Base-by-base conservation (phyloP, 1,284 basidiomycete species). In the Cystobasidium slooffiae region DNA sequence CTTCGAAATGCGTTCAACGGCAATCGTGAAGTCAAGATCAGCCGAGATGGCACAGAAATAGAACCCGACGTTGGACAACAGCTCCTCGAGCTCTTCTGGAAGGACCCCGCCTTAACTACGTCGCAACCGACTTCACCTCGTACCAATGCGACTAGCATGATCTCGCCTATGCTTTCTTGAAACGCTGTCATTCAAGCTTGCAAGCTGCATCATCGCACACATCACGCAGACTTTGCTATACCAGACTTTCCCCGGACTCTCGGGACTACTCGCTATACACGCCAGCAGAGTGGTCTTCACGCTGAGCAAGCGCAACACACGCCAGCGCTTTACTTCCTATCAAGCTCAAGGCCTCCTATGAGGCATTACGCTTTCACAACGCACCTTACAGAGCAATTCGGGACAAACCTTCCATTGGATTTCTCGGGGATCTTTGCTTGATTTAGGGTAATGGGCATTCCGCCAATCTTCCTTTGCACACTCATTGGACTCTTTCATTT, bases 1-100 rank as follows among this genome's bases (percentile, higher is more conserved):
- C 75, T 80, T 20, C 75, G 75, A 31, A 80, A 80, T 72, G 55
- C 46, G 20, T 80, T 80, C 75, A 80, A 80, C 72, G 78, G 78
- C 0, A 77, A 78, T 49, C 75, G 79, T 3, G 80, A 81, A 62
- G 77, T 81, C 68, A 81, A 81, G 65, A 77, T 81, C 62, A 78
- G 77, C 22, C 65, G 80, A 12, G 80, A 81, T 62, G 77, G 78
- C 58, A 80, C 78, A 24, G 79, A 80, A 22, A 52, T 80, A 14
- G 79, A 80, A 39, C 79, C 79, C 1, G 37, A 68, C 0, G 77
- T 78, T 0, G 79, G 79, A 20, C 78, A 77, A 51, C 66, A 68
- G 8, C 75, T 80, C 20, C 61, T 80, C 4, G 61, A 67, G 59
- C 66, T 69, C 39, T 75, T 75, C 39, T 72, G 69, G 69, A 72